A percentile compares a stretch with the other conserved stretches of the same genome.
These are phyloP conservation scores for Triticum timopheevii DNA, from an alignment of 176 grass and related monocot genomes.

Conservation along the genomic window DNA sequence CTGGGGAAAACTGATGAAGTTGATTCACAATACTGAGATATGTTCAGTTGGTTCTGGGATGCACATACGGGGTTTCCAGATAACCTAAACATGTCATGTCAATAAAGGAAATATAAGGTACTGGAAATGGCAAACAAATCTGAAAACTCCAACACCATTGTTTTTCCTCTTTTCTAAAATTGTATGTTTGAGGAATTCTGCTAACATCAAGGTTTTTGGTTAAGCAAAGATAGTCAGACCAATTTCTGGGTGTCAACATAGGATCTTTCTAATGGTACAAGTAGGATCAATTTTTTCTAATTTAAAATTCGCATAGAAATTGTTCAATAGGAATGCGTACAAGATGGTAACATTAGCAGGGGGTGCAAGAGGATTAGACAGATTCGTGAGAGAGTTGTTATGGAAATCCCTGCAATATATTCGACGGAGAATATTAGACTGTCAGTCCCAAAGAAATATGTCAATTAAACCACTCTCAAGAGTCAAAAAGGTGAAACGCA, in stretches of 20 bases:
- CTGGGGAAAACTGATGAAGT: neutral
- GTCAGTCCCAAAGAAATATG: neutral
- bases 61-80: conserved; percentile 64
- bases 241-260: neutral
- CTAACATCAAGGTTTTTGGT: neutral
- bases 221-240: neutral
- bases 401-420: conserved; percentile 71
- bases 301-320: neutral
- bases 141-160: neutral
- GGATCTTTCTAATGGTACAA: neutral
- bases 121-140: neutral
- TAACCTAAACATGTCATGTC: conserved; percentile 50
- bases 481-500: neutral
- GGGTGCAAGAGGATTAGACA: conserved; percentile 52
- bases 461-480: neutral
- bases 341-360: conserved; percentile 71
- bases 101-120: conserved; percentile 20
- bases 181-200: neutral
- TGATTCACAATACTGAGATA: conserved; percentile 48
- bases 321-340: conserved; percentile 45
- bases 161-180: neutral
- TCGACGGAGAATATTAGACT: conserved; percentile 27
- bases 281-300: neutral
- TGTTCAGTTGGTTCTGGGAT: conserved; percentile 36
- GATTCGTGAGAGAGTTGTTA: conserved; percentile 51